Percentiles rank a stretch among this genome's conserved stretches.
Conservation (phyloP, 2,329 filamentous ascomycete genomes). For the Fusarium illudens region DNA sequence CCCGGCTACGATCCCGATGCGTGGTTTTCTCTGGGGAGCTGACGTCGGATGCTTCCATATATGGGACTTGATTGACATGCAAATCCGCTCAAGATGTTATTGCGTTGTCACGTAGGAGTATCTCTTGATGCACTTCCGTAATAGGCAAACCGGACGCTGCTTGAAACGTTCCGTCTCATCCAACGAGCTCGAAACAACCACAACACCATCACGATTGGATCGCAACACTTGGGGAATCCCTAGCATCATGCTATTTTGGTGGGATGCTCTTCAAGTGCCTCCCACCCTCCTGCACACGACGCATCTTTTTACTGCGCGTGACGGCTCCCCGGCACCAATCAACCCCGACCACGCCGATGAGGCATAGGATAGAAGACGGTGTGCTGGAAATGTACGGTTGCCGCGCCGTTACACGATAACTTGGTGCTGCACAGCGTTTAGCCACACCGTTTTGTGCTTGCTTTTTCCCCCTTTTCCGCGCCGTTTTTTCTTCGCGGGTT, state of each 20-base stretch:
- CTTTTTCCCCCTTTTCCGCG: not conserved
- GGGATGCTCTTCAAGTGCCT: not conserved
- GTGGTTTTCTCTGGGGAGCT: slow-evolving; percentile 19
- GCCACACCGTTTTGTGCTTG: not conserved
- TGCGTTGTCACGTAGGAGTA: slow-evolving; percentile 1
- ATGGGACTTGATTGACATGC: not conserved
- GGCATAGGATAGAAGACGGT: slow-evolving; percentile 1
- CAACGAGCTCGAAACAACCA: slow-evolving; percentile 6
- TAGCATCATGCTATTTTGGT: not conserved
- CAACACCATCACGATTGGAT: slow-evolving; percentile 10
- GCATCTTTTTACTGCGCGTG: slow-evolving; percentile 14
- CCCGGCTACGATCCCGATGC: slow-evolving; percentile 17
- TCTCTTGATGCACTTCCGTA: slow-evolving; percentile 14
- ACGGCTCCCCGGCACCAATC: slow-evolving; percentile 25
- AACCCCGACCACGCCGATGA: slow-evolving; percentile 13
- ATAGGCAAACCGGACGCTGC: slow-evolving; percentile 22
- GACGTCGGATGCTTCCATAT: slow-evolving; percentile 1
- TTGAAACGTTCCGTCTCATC: slow-evolving; percentile 7
- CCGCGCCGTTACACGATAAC: not conserved
- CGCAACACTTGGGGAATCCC: slow-evolving; percentile 5
- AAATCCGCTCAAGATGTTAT: not conserved
- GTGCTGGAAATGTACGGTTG: not conserved
- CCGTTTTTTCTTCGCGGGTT: not conserved
- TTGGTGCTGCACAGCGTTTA: not conserved
- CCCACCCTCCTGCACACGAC: slow-evolving; percentile 4